These are phyloP conservation scores for Pulveroboletus sp. DNA, from an alignment of 768 basidiomycete species.

Conservation along the genomic window DNA sequence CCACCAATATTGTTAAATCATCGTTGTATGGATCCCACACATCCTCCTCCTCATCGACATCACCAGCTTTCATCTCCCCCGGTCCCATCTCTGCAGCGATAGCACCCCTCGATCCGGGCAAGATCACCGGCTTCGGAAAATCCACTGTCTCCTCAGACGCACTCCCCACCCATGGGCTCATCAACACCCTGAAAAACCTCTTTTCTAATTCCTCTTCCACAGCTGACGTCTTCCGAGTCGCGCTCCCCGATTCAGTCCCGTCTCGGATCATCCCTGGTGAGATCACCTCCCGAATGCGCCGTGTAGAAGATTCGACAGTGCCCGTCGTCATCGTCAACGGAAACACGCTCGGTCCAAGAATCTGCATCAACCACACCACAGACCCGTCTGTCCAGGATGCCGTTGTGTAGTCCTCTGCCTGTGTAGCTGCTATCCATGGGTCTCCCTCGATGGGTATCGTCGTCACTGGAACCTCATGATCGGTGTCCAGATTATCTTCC, in stretches of 20 bases:
- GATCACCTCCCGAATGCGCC: constrained; percentile 47
- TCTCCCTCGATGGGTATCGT: constrained; percentile 16
- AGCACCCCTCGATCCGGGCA: constrained; percentile 27
- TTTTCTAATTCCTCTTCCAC: constrained; percentile 43
- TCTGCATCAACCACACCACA: constrained; percentile 29
- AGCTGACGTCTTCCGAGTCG: not conserved
- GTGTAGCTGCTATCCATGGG: constrained; percentile 25
- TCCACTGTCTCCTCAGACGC: constrained; percentile 32
- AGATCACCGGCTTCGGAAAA: constrained; percentile 32
- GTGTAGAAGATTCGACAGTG: constrained; percentile 58
- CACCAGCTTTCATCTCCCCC: not conserved
- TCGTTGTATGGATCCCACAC: constrained; percentile 38
- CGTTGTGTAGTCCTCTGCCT: constrained; percentile 23
- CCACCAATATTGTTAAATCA: constrained; percentile 28
- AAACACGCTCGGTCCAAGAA: constrained; percentile 53
- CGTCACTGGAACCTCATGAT: constrained; percentile 12
- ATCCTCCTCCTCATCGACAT: not conserved
- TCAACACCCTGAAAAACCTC: constrained; percentile 42
- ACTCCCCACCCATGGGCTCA: constrained; percentile 46
- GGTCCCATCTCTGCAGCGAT: constrained; percentile 8
- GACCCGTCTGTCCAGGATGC: constrained; percentile 27
- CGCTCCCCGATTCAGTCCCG: not conserved
- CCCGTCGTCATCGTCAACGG: constrained; percentile 58
- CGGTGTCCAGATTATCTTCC: constrained; percentile 27
- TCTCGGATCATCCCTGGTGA: constrained; percentile 26